Evolutionary conservation across 257 asterid genomes (phyloP).

Genomic region (Mitragyna speciosa): DNA sequence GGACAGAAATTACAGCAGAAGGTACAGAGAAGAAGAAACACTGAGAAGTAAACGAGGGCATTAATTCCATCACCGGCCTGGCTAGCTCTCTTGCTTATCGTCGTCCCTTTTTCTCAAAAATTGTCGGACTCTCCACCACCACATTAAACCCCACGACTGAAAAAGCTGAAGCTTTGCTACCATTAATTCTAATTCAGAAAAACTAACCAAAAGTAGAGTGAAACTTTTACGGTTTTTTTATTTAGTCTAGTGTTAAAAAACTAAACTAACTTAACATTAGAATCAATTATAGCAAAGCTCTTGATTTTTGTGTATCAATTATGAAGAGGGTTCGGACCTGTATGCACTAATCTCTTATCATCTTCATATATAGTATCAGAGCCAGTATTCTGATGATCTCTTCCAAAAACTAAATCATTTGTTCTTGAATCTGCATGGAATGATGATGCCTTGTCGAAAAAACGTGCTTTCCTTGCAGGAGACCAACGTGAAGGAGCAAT

Average conservation of each 20-base stretch:
- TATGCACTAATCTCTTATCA: constrained; percentile 63
- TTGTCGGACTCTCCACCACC: not conserved
- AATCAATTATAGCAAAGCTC: constrained; percentile 59
- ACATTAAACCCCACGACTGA: constrained; percentile 28
- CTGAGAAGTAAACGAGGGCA: constrained; percentile 15
- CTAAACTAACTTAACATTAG: constrained; percentile 31
- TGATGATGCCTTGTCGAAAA: constrained; percentile 17
- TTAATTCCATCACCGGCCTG: constrained; percentile 5
- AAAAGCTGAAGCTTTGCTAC: constrained; percentile 44
- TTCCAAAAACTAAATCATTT: not conserved
- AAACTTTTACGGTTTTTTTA: constrained; percentile 6
- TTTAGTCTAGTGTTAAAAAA: not conserved
- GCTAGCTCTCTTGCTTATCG: not conserved
- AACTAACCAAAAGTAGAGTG: not conserved
- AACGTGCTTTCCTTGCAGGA: constrained; percentile 40
- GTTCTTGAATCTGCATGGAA: constrained; percentile 16
- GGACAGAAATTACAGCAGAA: constrained; percentile 25
- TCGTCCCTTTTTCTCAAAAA: constrained; percentile 4
- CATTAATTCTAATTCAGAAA: constrained; percentile 46
- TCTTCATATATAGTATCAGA: constrained; percentile 35
- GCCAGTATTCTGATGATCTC: not conserved
- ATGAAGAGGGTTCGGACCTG: constrained; percentile 91
- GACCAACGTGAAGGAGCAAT: constrained; percentile 29
- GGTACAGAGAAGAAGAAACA: constrained; percentile 17
- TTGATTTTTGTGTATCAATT: constrained; percentile 30